Conservation (phyloP, 768 basidiomycete species). For the Lactarius trivialis region DNA sequence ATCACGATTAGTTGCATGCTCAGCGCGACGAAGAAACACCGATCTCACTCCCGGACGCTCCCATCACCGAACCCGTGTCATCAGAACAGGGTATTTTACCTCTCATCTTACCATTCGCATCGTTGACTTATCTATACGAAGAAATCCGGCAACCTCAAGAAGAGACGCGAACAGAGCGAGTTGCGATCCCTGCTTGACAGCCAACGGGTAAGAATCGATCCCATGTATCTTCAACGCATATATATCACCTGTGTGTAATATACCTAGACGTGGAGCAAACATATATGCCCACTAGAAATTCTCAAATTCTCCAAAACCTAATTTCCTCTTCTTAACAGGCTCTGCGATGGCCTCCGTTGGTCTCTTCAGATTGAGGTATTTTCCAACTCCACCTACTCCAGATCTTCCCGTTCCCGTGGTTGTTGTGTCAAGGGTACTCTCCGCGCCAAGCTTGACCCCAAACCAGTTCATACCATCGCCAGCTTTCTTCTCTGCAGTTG, state of each 20-base stretch:
- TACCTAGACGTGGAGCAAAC: background rate
- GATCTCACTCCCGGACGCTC: slow-evolving; percentile 49
- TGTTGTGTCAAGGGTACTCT: slow-evolving; percentile 29
- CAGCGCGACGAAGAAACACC: slow-evolving; percentile 25
- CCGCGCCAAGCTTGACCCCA: slow-evolving; percentile 69
- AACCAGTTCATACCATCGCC: slow-evolving; percentile 82
- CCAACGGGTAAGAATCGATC: background rate
- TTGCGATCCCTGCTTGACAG: slow-evolving; percentile 28
- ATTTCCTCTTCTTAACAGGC: slow-evolving; percentile 69
- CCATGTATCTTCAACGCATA: slow-evolving; percentile 10
- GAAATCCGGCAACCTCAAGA: background rate
- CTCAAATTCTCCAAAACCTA: slow-evolving; percentile 90
- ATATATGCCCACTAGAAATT: slow-evolving; percentile 48
- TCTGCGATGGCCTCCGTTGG: slow-evolving; percentile 34
- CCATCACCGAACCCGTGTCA: slow-evolving; percentile 38
- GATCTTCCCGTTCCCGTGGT: slow-evolving; percentile 30
- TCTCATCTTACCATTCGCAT: background rate
- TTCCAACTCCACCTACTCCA: slow-evolving; percentile 60
- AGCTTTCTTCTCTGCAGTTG: slow-evolving; percentile 43
- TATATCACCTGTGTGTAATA: slow-evolving; percentile 17
- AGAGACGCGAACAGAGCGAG: slow-evolving; percentile 23
- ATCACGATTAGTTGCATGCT: background rate
- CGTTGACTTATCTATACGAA: slow-evolving; percentile 4
- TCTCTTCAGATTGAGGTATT: slow-evolving; percentile 53
- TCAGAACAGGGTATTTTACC: slow-evolving; percentile 31